These are phyloP conservation scores for Cinnamomum micranthum DNA, from an alignment of 164 flowering plant genomes.

Conservation along the genomic window DNA sequence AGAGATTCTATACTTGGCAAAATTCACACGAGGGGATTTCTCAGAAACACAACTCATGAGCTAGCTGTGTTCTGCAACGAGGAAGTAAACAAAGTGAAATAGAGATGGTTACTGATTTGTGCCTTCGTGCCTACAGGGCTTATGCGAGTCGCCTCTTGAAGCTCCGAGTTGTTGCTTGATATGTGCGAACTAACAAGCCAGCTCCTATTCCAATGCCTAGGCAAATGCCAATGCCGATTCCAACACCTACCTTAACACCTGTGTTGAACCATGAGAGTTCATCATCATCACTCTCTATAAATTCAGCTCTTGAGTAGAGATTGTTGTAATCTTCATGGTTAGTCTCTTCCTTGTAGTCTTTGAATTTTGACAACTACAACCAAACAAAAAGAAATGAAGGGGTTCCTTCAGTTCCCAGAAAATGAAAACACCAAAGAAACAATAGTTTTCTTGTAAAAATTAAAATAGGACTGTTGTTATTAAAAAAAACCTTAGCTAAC, in stretches of 20 bases:
- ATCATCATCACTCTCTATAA: slow-evolving; percentile 69
- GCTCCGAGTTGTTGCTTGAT: slow-evolving; percentile 62
- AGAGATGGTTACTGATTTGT: background rate
- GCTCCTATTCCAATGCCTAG: slow-evolving; percentile 82
- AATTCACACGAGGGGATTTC: background rate
- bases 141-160: slow-evolving; percentile 58
- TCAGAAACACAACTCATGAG: background rate
- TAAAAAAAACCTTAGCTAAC: no score
- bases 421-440: background rate
- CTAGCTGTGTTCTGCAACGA: background rate
- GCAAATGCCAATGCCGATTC: slow-evolving; percentile 84
- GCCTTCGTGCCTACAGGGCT: slow-evolving; percentile 16
- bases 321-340: slow-evolving; percentile 52
- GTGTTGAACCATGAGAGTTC: slow-evolving; percentile 90
- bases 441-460: background rate
- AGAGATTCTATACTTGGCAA: background rate
- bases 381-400: background rate
- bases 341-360: slow-evolving; percentile 39
- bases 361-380: slow-evolving; percentile 37
- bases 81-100: background rate
- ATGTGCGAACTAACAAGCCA: slow-evolving; percentile 73
- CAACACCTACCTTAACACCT: slow-evolving; percentile 87
- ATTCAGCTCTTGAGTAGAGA: slow-evolving; percentile 54
- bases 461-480: no score
- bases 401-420: background rate